Percentiles rank a stretch among this genome's conserved stretches.
These are phyloP conservation scores for Aspergillus caelatus DNA, from an alignment of 2,329 filamentous ascomycete species.

Conservation along the genomic window DNA sequence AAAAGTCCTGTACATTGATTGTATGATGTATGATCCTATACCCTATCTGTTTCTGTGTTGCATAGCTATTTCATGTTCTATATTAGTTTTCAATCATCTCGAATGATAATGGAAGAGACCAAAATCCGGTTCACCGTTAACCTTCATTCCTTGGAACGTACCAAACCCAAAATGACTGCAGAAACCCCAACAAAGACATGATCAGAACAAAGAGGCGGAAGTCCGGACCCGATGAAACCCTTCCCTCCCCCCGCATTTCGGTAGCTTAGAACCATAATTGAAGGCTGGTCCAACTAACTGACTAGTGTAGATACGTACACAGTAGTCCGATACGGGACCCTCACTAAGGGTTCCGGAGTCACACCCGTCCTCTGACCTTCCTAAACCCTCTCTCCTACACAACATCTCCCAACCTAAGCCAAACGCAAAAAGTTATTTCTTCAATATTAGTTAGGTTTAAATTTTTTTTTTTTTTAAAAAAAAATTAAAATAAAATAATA, in stretches of 20 bases:
- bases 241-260: background rate
- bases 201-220: background rate
- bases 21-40: slow-evolving; percentile 12
- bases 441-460: too few species aligned
- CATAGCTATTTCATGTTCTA: background rate
- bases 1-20: slow-evolving; percentile 8
- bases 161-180: background rate
- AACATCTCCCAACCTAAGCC: background rate
- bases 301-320: background rate
- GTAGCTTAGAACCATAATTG: background rate
- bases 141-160: background rate
- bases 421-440: background rate
- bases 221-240: background rate
- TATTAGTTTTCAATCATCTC: background rate
- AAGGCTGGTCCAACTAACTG: background rate
- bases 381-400: background rate
- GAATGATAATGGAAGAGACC: background rate
- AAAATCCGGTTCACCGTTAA: background rate
- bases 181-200: background rate
- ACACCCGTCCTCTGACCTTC: background rate
- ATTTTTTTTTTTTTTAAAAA: too few species aligned
- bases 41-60: slow-evolving; percentile 3
- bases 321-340: background rate
- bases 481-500: too few species aligned
- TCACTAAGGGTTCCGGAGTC: background rate